Conservation (phyloP, 495 filamentous ascomycete genomes). For the Halenospora varia region DNA sequence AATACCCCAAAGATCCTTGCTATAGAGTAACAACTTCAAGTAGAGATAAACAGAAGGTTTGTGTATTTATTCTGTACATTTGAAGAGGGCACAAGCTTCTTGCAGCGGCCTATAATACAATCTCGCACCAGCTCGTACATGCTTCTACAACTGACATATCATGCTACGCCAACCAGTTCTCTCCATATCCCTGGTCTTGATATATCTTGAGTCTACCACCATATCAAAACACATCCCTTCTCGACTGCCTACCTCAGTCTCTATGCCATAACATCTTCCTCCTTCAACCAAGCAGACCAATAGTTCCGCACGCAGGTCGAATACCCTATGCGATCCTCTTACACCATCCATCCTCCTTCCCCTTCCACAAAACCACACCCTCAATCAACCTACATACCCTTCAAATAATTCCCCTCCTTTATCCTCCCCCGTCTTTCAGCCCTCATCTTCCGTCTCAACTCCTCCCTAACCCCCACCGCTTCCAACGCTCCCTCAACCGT, state of each 20-base stretch:
- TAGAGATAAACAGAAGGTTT: no score
- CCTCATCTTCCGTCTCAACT: conserved; percentile 66
- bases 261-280: no score
- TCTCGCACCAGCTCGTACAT: background rate
- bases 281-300: background rate
- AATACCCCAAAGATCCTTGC: no score
- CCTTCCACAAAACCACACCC: background rate
- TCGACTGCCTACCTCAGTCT: background rate
- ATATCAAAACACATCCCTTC: background rate
- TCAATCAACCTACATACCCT: conserved; percentile 16
- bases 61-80: background rate
- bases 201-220: no score
- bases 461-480: conserved; percentile 55
- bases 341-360: background rate
- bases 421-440: conserved; percentile 72
- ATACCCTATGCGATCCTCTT: no score
- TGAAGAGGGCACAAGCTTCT: background rate
- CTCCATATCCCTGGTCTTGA: background rate
- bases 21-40: no score
- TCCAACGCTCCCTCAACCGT: conserved; percentile 48
- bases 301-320: no score
- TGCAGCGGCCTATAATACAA: conserved; percentile 9
- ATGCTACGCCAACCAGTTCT: background rate
- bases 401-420: conserved; percentile 89
- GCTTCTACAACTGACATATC: background rate